A percentile compares a stretch with the other conserved stretches of the same genome.
These are phyloP conservation scores for Amanita exitialis DNA, from an alignment of 768 basidiomycete genomes.

Conservation along the genomic window DNA sequence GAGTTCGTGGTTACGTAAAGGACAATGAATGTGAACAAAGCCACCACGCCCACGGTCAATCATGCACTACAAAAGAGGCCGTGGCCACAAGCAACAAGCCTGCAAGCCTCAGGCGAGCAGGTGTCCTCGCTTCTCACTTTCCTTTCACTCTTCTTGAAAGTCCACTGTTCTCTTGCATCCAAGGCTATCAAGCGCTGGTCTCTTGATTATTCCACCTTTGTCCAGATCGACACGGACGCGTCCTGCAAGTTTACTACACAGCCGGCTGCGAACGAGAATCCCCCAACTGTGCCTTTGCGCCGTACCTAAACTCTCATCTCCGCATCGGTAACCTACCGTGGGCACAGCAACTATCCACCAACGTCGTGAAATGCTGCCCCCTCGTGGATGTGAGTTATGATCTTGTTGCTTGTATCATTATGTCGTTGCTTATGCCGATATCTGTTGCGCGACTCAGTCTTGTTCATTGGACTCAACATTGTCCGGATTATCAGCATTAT, in stretches of 20 bases:
- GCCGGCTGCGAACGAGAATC: neutral
- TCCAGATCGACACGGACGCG: neutral
- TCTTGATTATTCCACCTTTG: neutral
- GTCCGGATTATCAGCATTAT: constrained; percentile 76
- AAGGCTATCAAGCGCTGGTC: constrained; percentile 5
- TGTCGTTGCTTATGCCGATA: neutral
- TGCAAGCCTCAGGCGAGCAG: constrained; percentile 1
- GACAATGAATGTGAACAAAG: no score
- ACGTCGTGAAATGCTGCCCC: constrained; percentile 20
- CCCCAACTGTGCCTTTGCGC: neutral
- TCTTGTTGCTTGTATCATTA: neutral
- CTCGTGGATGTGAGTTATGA: constrained; percentile 25
- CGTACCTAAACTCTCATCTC: neutral
- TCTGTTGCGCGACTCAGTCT: constrained; percentile 21
- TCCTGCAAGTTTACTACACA: no score
- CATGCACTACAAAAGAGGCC: constrained; percentile 1
- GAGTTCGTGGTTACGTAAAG: no score
- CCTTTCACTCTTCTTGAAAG: neutral
- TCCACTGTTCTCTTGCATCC: neutral
- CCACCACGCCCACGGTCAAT: no score
- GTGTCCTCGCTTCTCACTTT: neutral
- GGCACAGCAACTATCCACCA: neutral
- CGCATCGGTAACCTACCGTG: neutral
- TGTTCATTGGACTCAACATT: constrained; percentile 72
- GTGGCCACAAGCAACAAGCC: neutral